A percentile compares a stretch with the other conserved stretches of the same genome.
phyloP scores from a whole-genome alignment of 2,329 filamentous ascomycete species.

The Aspergillus sojae region DNA sequence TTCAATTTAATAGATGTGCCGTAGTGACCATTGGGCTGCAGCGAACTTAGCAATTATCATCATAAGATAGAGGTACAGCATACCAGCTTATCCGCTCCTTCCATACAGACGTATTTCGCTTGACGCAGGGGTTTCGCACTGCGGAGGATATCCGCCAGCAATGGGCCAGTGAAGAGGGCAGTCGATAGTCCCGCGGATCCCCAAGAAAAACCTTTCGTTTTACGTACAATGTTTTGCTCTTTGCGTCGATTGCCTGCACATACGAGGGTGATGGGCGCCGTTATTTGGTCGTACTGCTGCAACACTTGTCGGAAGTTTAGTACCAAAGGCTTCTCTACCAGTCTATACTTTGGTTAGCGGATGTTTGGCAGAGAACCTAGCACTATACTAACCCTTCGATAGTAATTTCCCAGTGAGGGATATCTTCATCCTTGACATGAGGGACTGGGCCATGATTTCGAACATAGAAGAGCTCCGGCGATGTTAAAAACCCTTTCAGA shows the following conservation, averaged over 20 bases:
- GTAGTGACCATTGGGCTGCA: conserved; percentile 79
- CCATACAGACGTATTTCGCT: conserved; percentile 85
- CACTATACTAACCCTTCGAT: conserved; percentile 65
- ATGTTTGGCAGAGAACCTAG: background rate
- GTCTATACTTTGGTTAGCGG: conserved; percentile 38
- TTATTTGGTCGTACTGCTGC: conserved; percentile 75
- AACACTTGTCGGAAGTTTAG: conserved; percentile 74
- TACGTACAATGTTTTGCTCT: conserved; percentile 87
- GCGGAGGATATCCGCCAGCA: conserved; percentile 71
- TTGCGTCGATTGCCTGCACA: conserved; percentile 91
- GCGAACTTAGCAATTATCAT: conserved; percentile 11
- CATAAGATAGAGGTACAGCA: conserved; percentile 19
- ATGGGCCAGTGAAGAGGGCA: conserved; percentile 81
- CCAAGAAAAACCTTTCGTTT: conserved; percentile 95
- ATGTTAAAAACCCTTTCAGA: conserved; percentile 75
- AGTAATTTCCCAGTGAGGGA: conserved; percentile 78
- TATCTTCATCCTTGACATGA: conserved; percentile 69
- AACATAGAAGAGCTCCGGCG: conserved; percentile 86
- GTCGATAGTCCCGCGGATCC: conserved; percentile 85
- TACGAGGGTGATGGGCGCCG: conserved; percentile 83
- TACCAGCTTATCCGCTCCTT: conserved; percentile 79
- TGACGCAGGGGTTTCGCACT: conserved; percentile 68
- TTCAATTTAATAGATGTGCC: conserved; percentile 86
- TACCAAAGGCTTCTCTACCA: conserved; percentile 75
- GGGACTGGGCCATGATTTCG: conserved; percentile 87